Conservation (phyloP, 1,139 yeast species). For the Yarrowia galli region DNA sequence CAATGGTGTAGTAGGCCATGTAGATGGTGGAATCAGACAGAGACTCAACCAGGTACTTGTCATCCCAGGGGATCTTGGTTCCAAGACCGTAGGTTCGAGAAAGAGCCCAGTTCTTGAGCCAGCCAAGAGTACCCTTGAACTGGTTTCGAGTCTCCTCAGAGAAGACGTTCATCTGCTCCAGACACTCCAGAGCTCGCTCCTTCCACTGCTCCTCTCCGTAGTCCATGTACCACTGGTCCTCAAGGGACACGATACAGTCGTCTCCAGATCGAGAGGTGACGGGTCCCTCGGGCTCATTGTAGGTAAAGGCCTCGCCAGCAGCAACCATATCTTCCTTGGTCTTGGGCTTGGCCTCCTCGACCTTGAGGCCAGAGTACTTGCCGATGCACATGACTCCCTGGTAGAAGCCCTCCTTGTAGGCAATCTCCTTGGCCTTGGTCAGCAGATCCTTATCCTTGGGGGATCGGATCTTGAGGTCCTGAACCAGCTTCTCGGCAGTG, state of each 20-base stretch:
- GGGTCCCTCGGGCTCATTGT: conserved; percentile 90
- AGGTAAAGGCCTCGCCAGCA: conserved; percentile 81
- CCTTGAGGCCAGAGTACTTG: conserved; percentile 84
- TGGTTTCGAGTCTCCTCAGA: conserved; percentile 88
- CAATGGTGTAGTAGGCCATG: conserved; percentile 93
- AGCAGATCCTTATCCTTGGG: conserved; percentile 90
- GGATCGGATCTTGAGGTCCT: conserved; percentile 88
- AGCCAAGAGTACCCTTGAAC: conserved; percentile 90
- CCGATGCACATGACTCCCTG: conserved; percentile 85
- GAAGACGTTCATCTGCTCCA: conserved; percentile 78
- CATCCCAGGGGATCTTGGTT: conserved; percentile 97
- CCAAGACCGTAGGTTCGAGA: conserved; percentile 97
- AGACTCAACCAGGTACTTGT: conserved; percentile 90
- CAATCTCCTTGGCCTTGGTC: conserved; percentile 91
- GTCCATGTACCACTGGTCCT: conserved; percentile 98
- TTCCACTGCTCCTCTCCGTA: conserved; percentile 97
- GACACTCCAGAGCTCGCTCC: conserved; percentile 80
- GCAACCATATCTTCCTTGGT: conserved; percentile 83
- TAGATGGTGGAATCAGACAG: conserved; percentile 95
- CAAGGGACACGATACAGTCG: conserved; percentile 93
- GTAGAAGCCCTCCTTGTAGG: conserved; percentile 96
- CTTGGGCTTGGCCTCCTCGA: conserved; percentile 88
- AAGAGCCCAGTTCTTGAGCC: conserved; percentile 99
- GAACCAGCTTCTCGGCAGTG: conserved; percentile 85
- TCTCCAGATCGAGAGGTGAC: conserved; percentile 97